Conservation (phyloP, 164 flowering plant species). For the grape (Vitis vinifera) region ASM3070453v1 NC_081805.1:26602001-26602500, state of each 20-base stretch:
- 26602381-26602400: background rate
- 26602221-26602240: background rate
- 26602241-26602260: slow-evolving; percentile 26
- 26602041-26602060: slow-evolving; percentile 9
- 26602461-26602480: slow-evolving; percentile 1
- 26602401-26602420: background rate
- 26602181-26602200: background rate
- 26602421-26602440: background rate
- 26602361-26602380: background rate
- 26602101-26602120: slow-evolving; percentile 16
- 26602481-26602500: background rate
- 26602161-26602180: background rate
- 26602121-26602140: slow-evolving; percentile 15
- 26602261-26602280: slow-evolving; percentile 34
- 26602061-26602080: background rate
- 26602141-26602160: slow-evolving; percentile 9
- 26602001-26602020: slow-evolving; percentile 54
- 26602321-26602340: slow-evolving; percentile 49
- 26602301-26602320: slow-evolving; percentile 21
- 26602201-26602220: background rate
- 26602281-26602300: slow-evolving; percentile 21
- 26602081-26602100: slow-evolving; percentile 16
- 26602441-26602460: background rate
- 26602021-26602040: slow-evolving; percentile 35
- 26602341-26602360: slow-evolving; percentile 23